Conservation (phyloP, 495 filamentous ascomycete genomes). For the Podospora appendiculata region DNA sequence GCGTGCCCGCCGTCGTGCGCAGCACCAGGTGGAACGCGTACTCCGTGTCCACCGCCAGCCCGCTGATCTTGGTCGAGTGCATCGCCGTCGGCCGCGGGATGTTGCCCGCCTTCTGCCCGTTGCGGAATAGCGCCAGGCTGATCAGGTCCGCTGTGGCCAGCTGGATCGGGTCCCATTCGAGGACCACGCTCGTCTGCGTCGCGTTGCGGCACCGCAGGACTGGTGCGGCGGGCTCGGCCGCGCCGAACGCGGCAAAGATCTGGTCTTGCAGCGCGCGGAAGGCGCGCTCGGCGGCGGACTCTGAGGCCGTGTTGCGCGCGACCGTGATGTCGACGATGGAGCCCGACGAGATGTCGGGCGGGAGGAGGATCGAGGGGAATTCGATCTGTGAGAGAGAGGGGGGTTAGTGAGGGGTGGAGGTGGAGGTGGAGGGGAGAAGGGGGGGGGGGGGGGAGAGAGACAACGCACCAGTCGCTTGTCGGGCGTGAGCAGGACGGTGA, state of each 20-base stretch:
- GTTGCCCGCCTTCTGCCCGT: conserved; percentile 89
- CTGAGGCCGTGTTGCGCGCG: conserved; percentile 73
- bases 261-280: conserved; percentile 81
- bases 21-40: conserved; percentile 93
- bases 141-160: conserved; percentile 87
- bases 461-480: conserved; percentile 86
- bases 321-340: conserved; percentile 98
- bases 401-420: neutral
- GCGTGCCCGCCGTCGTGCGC: conserved; percentile 84
- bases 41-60: conserved; percentile 90
- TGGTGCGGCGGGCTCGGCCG: conserved; percentile 67
- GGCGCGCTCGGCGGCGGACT: conserved; percentile 58
- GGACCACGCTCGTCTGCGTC: conserved; percentile 92
- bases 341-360: conserved; percentile 85
- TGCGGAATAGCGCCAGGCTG: conserved; percentile 82
- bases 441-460: neutral
- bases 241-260: conserved; percentile 81
- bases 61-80: conserved; percentile 91
- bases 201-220: conserved; percentile 87
- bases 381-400: conserved; percentile 63
- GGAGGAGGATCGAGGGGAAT: conserved; percentile 95
- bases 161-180: conserved; percentile 95
- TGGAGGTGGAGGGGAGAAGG: neutral
- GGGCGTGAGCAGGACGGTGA: conserved; percentile 91
- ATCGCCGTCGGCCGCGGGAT: conserved; percentile 82